Evolutionary conservation across 805 yeast genomes (phyloP).

Genomic region (Candida loeiensis): DNA sequence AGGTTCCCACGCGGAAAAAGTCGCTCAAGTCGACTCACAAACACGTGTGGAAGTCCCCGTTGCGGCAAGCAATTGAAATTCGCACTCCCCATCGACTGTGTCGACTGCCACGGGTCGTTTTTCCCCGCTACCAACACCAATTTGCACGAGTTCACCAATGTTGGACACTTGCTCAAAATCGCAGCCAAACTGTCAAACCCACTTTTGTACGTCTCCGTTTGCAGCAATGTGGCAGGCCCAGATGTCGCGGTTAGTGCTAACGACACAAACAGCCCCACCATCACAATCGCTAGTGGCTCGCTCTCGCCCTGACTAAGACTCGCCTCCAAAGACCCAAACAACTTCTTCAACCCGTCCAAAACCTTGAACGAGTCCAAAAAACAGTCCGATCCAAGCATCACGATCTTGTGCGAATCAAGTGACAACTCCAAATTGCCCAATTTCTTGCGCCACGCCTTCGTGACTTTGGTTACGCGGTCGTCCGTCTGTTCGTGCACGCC

Average conservation of each 20-base stretch:
- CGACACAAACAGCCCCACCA: conserved; percentile 79
- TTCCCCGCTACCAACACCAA: conserved; percentile 81
- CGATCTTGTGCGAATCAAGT: conserved; percentile 52
- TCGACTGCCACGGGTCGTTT: conserved; percentile 90
- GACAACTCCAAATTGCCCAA: conserved; percentile 56
- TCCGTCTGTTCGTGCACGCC: conserved; percentile 38
- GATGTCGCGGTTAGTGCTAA: conserved; percentile 59
- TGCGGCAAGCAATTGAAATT: conserved; percentile 52
- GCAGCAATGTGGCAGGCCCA: conserved; percentile 44
- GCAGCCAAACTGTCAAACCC: conserved; percentile 73
- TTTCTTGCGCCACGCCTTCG: conserved; percentile 52
- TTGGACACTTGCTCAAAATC: conserved; percentile 56
- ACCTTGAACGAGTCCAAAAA: conserved; percentile 57
- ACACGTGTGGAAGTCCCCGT: conserved; percentile 63
- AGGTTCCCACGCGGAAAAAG: conserved; percentile 40
- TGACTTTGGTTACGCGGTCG: conserved; percentile 51
- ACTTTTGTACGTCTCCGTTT: conserved; percentile 56
- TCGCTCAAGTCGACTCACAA: conserved; percentile 64
- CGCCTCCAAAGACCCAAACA: conserved; percentile 51
- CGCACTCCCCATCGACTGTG: conserved; percentile 55
- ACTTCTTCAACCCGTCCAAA: conserved; percentile 61
- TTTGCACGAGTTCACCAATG: conserved; percentile 49
- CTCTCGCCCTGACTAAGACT: conserved; percentile 19
- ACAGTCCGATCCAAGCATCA: conserved; percentile 74
- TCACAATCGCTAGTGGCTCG: conserved; percentile 68